Base-by-base conservation (phyloP, 1,139 yeast species). In the Spathaspora sp. region DNA sequence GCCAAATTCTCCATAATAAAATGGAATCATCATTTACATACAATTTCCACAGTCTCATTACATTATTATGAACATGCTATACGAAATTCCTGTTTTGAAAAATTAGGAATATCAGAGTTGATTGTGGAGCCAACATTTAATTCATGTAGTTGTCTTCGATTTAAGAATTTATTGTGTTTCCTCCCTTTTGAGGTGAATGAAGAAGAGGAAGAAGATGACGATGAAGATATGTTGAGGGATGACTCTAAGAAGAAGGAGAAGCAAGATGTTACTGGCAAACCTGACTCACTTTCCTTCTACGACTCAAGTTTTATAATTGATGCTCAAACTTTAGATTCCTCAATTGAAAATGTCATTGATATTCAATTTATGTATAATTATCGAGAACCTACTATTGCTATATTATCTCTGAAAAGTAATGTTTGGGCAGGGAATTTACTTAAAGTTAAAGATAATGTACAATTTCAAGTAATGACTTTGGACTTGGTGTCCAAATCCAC, bases 31-130 rank as follows among this genome's bases (percentile, higher is more conserved):
- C 65, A 60, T 7, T 62, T 60, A 13, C 74, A 80, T 50, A 57
- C 77, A 0, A 73, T 93, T 11, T 71, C 78, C 16, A 89, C 97
- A 0, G 77, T 82, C 3, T 88, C 97, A 43, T 72, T 93, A 47
- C 99, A 93, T 65, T 89, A 80, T 62, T 93, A 91, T 63, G 98
- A 91, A 59, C 80, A 81, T 46, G 80, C 83, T 39, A 74, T 87
- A 46, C 78, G 69, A 55, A 76, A 71, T 46, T 62, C 72, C 47
- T 81, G 81, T 38, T 73, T 72, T 49, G 81, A 76, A 59, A 76
- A 67, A 49, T 64, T 74, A 45, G 59, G 70, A 5, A 61, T 70
- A 6, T 69, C 89, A 0, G 69, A 71, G 18, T 71, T 89, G 53
- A 66, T 83, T 26, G 72, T 85, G 0, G 97, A 89, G 49, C 91